Base-by-base conservation (phyloP, 176 grass and related monocot genomes). In the Dactylis glomerata region DNA sequence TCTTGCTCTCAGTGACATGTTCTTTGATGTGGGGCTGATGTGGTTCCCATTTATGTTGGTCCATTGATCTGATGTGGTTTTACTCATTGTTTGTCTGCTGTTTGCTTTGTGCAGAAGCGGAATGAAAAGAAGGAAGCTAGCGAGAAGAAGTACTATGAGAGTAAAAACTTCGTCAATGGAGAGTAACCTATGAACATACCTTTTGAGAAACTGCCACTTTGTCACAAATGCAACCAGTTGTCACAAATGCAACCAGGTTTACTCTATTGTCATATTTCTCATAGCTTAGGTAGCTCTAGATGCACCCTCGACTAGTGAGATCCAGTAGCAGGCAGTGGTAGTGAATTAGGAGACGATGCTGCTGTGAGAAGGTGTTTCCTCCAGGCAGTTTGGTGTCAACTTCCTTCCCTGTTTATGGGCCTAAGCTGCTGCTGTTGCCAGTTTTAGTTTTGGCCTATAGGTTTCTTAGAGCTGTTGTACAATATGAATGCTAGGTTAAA, bases 61-160 rank as follows among this genome's bases (percentile, higher is more conserved):
- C 73, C 79, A 77, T 63, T 41, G 65, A 69, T 90, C 50, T 66
- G 61, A 15, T 51, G 83, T 72, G 20, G 19, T 82, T 66, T 85
- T 50, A 42, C 76, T 87, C 40, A 81, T 23, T 61, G 32, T 82
- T 69, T 67, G 4, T 79, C 23, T 68, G 44, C 40, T 65, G 72
- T 81, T 86, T 12, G 10, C 26, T 32, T 40, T 88, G 45, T 73
- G 76, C 90, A 99, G 97, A 96, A 96, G 79, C 85, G 97, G 84
- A 99, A 99, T 44, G 97, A 96, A 16, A 99, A 92, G 93, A 99
- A 96, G 81, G 96, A 99, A 99, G 96, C 93, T 12, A 96, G 93
- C 52, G 96, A 99, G 86, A 95, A 86, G 89, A 99, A 84, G 85
- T 99, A 94, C 54, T 96, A 96, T 1, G 90, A 99, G 66, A 61